A percentile compares a stretch with the other conserved stretches of the same genome.
phyloP scores from a whole-genome alignment of 73 alveolate species.

The Paramecium octaurelia region DNA sequence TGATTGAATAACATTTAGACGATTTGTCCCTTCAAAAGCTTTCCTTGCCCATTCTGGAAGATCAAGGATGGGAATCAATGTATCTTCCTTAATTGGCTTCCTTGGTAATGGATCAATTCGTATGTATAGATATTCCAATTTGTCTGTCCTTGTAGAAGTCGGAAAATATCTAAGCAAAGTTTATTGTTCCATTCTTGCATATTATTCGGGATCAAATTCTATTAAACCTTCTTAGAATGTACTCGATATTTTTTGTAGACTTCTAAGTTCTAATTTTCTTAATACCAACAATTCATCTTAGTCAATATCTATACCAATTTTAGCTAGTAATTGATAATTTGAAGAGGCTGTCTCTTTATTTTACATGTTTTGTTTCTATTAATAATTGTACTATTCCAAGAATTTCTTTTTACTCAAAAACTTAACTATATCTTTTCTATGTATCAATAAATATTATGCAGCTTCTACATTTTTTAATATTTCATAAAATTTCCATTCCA shows the following conservation, averaged over 20 bases:
- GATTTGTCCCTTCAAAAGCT: slow-evolving; percentile 85
- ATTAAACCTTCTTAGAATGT: not conserved
- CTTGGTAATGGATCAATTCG: slow-evolving; percentile 42
- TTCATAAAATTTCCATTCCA: slow-evolving; percentile 43
- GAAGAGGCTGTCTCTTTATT: not conserved
- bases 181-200: slow-evolving; percentile 20
- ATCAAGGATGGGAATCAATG: not conserved
- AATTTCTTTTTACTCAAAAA: not conserved
- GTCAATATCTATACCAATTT: slow-evolving; percentile 22
- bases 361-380: not conserved
- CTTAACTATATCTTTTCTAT: not conserved
- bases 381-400: not conserved
- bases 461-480: not conserved
- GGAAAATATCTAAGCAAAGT: slow-evolving; percentile 21
- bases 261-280: not conserved
- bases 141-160: slow-evolving; percentile 13
- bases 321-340: not conserved
- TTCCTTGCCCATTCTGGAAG: slow-evolving; percentile 46
- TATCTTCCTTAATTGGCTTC: not conserved
- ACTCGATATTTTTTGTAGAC: not conserved
- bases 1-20: slow-evolving; percentile 90
- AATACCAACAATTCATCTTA: slow-evolving; percentile 9
- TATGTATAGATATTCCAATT: not conserved
- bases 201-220: slow-evolving; percentile 39
- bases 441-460: not conserved